phyloP scores from a whole-genome alignment of 768 basidiomycete species.

The Termitomyces sp. region DNA sequence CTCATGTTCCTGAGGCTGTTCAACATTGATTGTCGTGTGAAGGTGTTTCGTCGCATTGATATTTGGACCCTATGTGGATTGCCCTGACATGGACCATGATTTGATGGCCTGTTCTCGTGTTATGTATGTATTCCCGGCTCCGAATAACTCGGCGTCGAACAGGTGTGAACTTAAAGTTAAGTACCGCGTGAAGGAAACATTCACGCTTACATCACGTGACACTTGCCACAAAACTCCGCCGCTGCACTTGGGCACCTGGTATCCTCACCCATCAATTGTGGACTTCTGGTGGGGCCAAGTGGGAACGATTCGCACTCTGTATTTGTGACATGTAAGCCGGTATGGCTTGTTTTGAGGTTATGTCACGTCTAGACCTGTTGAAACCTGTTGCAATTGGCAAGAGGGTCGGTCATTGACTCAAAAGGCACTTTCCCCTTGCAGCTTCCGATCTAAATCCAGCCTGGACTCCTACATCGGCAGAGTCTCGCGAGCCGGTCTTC shows the following conservation, averaged over 20 bases:
- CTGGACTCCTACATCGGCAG: neutral
- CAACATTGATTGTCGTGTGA: neutral
- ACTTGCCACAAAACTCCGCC: conserved; percentile 7
- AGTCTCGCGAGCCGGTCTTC: conserved; percentile 12
- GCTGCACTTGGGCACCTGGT: conserved; percentile 12
- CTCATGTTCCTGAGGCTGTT: no score
- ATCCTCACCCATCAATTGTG: conserved; percentile 20
- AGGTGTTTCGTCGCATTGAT: conserved; percentile 2
- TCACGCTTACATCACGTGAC: conserved; percentile 13
- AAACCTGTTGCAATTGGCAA: neutral
- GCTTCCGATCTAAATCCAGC: conserved; percentile 15
- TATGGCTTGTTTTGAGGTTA: conserved; percentile 3
- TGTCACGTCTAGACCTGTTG: neutral
- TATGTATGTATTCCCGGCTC: conserved; percentile 17
- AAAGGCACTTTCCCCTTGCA: conserved; percentile 15
- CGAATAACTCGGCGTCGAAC: conserved; percentile 15
- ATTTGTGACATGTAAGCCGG: conserved; percentile 13
- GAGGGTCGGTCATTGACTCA: neutral
- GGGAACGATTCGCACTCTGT: conserved; percentile 2
- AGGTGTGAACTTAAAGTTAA: no score
- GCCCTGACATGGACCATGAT: conserved; percentile 10
- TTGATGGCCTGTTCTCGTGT: conserved; percentile 2
- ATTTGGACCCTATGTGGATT: conserved; percentile 19
- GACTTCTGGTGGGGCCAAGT: conserved; percentile 13
- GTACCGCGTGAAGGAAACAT: neutral